Percentiles rank a stretch among this genome's conserved stretches.
Conservation (phyloP, 2,329 filamentous ascomycete genomes). For the Trichophaea hybrida region DNA sequence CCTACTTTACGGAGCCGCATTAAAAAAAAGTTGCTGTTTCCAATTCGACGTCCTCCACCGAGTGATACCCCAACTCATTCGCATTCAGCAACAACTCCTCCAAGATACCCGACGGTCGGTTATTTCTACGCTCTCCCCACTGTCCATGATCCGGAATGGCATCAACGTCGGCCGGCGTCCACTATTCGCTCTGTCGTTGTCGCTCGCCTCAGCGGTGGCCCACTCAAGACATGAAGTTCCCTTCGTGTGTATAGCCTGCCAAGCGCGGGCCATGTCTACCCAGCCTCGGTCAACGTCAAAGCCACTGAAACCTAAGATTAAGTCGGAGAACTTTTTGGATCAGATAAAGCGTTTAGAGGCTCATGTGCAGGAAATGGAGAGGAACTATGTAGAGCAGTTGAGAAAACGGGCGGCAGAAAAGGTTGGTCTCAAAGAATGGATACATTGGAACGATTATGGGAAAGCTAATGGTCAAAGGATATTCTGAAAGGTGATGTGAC, state of each 20-base stretch:
- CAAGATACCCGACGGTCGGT: background rate
- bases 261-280: background rate
- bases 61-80: background rate
- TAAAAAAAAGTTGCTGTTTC: no score
- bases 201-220: background rate
- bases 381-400: slow-evolving; percentile 13
- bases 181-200: background rate
- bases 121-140: background rate
- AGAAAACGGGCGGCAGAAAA: slow-evolving; percentile 11
- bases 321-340: slow-evolving; percentile 2
- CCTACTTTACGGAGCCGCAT: no score
- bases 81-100: background rate
- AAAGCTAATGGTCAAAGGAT: slow-evolving; percentile 5
- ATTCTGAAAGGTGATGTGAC: slow-evolving; percentile 18
- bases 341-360: slow-evolving; percentile 19
- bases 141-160: slow-evolving; percentile 23
- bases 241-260: slow-evolving; percentile 17
- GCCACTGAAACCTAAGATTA: background rate
- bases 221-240: background rate
- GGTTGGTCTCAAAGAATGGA: slow-evolving; percentile 1
- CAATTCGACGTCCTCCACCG: no score
- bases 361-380: slow-evolving; percentile 22
- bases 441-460: background rate
- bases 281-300: slow-evolving; percentile 3
- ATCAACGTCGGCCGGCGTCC: slow-evolving; percentile 21